A percentile compares a stretch with the other conserved stretches of the same genome.
These are phyloP conservation scores for Geotrichum restrictum DNA, from an alignment of 1,139 yeast species.

Conservation along the genomic window DNA sequence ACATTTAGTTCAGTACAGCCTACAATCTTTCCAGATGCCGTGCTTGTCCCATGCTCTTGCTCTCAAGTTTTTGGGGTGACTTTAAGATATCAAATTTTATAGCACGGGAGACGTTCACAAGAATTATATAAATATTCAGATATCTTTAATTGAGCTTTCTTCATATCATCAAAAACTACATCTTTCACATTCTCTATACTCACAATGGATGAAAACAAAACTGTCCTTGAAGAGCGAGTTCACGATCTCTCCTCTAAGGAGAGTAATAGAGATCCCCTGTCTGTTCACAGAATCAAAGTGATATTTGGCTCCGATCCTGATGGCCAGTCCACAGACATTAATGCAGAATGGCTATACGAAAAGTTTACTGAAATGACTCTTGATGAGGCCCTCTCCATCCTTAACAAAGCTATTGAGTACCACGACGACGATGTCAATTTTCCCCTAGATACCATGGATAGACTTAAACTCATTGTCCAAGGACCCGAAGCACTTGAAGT, in stretches of 20 bases:
- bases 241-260: constrained; percentile 12
- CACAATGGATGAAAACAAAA: constrained; percentile 4
- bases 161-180: neutral
- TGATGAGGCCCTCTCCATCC: constrained; percentile 44
- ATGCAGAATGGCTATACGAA: constrained; percentile 40
- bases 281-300: constrained; percentile 7
- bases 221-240: neutral
- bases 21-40: no score
- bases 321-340: constrained; percentile 10
- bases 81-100: neutral
- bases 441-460: constrained; percentile 40
- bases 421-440: constrained; percentile 52
- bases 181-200: neutral
- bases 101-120: neutral
- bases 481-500: constrained; percentile 26
- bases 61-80: no score
- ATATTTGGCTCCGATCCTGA: constrained; percentile 18
- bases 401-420: constrained; percentile 42
- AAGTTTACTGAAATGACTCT: constrained; percentile 41
- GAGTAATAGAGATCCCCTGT: constrained; percentile 2
- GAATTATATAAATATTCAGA: neutral
- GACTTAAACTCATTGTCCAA: constrained; percentile 32
- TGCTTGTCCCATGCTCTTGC: no score
- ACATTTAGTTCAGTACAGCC: no score
- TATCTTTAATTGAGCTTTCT: neutral